phyloP scores from a whole-genome alignment of 2,329 filamentous ascomycete species.

The Meredithiella fracta region DNA sequence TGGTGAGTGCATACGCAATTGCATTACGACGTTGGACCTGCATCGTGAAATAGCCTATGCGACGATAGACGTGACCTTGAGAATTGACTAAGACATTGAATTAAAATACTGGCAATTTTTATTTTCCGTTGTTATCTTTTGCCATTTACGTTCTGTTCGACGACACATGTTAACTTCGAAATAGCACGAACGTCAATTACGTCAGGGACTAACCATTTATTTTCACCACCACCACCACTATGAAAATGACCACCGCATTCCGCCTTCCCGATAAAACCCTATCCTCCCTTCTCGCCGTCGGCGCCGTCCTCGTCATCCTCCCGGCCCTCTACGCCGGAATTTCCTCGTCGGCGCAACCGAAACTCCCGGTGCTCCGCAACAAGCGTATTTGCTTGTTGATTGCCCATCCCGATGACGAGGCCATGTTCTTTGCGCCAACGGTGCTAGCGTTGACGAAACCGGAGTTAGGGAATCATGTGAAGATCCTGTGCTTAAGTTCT shows the following conservation, averaged over 20 bases:
- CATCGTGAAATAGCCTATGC: too few species aligned
- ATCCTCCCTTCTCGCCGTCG: conserved; percentile 16
- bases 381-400: conserved; percentile 87
- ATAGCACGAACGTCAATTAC: neutral
- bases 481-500: conserved; percentile 82
- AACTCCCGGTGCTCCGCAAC: conserved; percentile 53
- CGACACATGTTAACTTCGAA: neutral
- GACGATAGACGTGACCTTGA: too few species aligned
- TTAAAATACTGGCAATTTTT: too few species aligned
- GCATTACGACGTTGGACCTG: neutral
- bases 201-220: neutral
- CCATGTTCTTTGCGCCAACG: conserved; percentile 96
- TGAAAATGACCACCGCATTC: conserved; percentile 11
- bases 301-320: conserved; percentile 25
- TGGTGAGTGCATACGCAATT: neutral
- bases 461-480: conserved; percentile 71
- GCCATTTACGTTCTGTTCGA: too few species aligned
- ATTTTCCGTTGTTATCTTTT: too few species aligned
- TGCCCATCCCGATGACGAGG: conserved; percentile 94
- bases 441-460: conserved; percentile 70
- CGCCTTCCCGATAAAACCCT: conserved; percentile 8
- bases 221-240: neutral
- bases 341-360: conserved; percentile 28
- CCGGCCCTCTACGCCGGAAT: conserved; percentile 39
- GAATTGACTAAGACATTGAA: too few species aligned